Base-by-base conservation (phyloP, 2,329 filamentous ascomycete genomes). In the Mycogone perniciosa region DNA sequence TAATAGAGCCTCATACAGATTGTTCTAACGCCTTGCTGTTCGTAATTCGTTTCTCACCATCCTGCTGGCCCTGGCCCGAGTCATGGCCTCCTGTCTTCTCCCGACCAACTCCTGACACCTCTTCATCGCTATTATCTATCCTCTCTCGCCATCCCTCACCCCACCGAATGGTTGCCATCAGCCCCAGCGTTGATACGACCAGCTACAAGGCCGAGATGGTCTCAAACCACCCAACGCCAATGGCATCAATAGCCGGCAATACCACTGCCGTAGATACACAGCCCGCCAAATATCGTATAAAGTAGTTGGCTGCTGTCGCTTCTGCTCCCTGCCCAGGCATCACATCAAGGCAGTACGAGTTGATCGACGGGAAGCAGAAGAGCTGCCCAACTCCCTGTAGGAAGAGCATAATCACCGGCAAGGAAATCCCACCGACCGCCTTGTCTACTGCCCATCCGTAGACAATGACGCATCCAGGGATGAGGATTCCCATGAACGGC, bases 271-370 rank as follows among this genome's bases (percentile, higher is more conserved):
- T 86, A 0, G 81, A 86, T 4, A 80, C 68, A 8, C 86, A 87
- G 1, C 83, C 88, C 57, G 90, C 86, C 5, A 89, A 62, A 65
- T 92, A 93, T 5, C 88, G 76, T 46, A 88, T 74, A 60, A 89
- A 82, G 65, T 91, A 93, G 65, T 92, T 93, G 0, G 86, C 86
- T 0, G 87, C 86, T 40, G 89, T 81, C 4, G 92, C 86, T 61
- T 93, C 88, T 4, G 84, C 80, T 40, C 81, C 81, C 31, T 79
- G 73, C 1, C 75, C 75, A 0, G 64, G 85, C 83, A 91, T 89
- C 9, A 92, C 87, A 64, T 93, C 88, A 38, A 93, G 68, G 63
- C 87, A 91, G 67, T 93, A 91, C 0, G 86, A 88, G 64, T 91
- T 90, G 54, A 91, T 65, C 44, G 79, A 81, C 0, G 86, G 86